phyloP scores from a whole-genome alignment of 2,329 filamentous ascomycete species.

The Tolypocladium sp. region DNA sequence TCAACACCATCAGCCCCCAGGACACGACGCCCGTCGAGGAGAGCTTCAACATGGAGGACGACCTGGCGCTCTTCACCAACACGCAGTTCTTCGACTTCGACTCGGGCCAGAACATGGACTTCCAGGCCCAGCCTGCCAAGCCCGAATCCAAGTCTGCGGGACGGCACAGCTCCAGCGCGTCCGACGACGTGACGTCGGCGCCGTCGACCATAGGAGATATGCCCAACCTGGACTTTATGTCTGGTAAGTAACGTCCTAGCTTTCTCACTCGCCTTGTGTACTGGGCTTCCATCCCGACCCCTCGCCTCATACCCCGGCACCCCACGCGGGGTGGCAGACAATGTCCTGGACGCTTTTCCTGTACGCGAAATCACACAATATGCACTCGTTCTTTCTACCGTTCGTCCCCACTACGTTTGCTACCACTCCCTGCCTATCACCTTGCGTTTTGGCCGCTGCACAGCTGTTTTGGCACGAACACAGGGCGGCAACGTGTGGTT shows the following conservation, averaged over 20 bases:
- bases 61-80: conserved; percentile 73
- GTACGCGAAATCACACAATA: conserved; percentile 3
- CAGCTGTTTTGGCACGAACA: background rate
- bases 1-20: conserved; percentile 66
- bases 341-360: background rate
- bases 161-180: conserved; percentile 20
- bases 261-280: background rate
- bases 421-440: background rate
- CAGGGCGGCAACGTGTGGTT: conserved; percentile 14
- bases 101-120: conserved; percentile 49
- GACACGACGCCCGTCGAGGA: conserved; percentile 43
- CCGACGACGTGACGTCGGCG: conserved; percentile 28
- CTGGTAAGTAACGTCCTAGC: conserved; percentile 27
- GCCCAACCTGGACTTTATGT: conserved; percentile 38
- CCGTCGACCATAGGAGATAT: conserved; percentile 36
- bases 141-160: conserved; percentile 22
- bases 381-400: background rate
- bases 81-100: conserved; percentile 77
- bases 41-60: conserved; percentile 56
- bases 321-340: background rate
- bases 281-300: background rate
- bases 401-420: background rate
- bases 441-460: background rate
- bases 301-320: background rate
- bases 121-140: conserved; percentile 41